A percentile compares a stretch with the other conserved stretches of the same genome.
These are phyloP conservation scores for Myxozyma mucilagina DNA, from an alignment of 805 yeast genomes.

Conservation along the genomic window DNA sequence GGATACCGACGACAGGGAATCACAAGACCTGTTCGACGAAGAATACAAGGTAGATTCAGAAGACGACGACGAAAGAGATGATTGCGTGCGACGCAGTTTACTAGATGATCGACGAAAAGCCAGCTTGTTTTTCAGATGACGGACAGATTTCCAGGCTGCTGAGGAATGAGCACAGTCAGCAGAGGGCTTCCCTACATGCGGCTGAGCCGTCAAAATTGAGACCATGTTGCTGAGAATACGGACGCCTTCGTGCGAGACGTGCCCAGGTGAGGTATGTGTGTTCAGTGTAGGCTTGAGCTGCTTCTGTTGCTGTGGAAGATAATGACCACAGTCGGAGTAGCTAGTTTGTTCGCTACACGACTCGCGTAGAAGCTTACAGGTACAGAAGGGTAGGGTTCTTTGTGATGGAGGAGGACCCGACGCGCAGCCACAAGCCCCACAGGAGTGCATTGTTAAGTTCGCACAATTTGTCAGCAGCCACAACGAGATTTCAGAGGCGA, in stretches of 20 bases:
- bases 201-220: neutral
- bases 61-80: neutral
- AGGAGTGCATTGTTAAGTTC: too few species aligned
- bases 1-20: neutral
- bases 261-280: neutral
- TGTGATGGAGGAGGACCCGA: too few species aligned
- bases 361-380: too few species aligned
- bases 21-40: neutral
- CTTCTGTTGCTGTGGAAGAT: neutral
- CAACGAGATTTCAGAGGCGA: too few species aligned
- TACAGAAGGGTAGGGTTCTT: too few species aligned
- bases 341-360: too few species aligned
- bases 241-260: constrained; percentile 2
- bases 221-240: constrained; percentile 13
- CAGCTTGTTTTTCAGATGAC: neutral
- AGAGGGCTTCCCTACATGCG: neutral
- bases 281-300: neutral
- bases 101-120: neutral
- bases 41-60: neutral
- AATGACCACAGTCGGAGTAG: too few species aligned
- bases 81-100: neutral
- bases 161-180: neutral
- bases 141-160: neutral
- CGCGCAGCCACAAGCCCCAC: too few species aligned
- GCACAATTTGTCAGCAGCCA: too few species aligned